A percentile compares a stretch with the other conserved stretches of the same genome.
Conservation (phyloP, 352 stramenopile species). For the Pythium oligandrum region DNA sequence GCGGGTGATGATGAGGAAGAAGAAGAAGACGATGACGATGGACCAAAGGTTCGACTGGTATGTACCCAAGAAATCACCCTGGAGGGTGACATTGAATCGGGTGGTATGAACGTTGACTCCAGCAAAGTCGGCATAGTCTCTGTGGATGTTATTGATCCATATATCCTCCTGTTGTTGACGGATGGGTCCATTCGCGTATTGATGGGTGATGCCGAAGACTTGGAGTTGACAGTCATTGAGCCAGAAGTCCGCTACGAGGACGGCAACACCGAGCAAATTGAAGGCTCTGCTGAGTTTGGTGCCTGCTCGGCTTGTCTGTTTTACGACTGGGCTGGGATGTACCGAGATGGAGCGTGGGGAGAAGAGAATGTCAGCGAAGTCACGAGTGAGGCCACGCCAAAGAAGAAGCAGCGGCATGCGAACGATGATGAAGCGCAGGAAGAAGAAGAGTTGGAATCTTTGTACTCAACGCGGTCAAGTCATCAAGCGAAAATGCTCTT, state of each 20-base stretch:
- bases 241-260: conserved; percentile 60
- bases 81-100: conserved; percentile 72
- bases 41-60: conserved; percentile 53
- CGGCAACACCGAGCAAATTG: conserved; percentile 19
- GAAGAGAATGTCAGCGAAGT: conserved; percentile 40
- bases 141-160: conserved; percentile 80
- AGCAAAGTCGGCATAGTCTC: conserved; percentile 72
- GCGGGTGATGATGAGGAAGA: conserved; percentile 23
- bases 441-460: conserved; percentile 67
- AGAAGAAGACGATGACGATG: conserved; percentile 55
- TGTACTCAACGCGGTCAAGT: conserved; percentile 54
- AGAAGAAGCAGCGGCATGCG: conserved; percentile 8
- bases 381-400: conserved; percentile 16
- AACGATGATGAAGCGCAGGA: conserved; percentile 29
- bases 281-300: conserved; percentile 16
- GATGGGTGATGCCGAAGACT: conserved; percentile 76
- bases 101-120: conserved; percentile 80
- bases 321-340: conserved; percentile 83
- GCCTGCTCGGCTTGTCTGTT: conserved; percentile 79
- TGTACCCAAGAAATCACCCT: conserved; percentile 84
- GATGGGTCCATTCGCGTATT: conserved; percentile 77
- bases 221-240: conserved; percentile 78
- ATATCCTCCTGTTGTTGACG: conserved; percentile 75
- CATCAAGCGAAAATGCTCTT: conserved; percentile 23
- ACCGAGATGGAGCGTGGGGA: conserved; percentile 51